Evolutionary conservation across 768 basidiomycete genomes (phyloP), one percentile per base, ranked within the genome.

Genomic region (Antrodiella citrinella): DNA sequence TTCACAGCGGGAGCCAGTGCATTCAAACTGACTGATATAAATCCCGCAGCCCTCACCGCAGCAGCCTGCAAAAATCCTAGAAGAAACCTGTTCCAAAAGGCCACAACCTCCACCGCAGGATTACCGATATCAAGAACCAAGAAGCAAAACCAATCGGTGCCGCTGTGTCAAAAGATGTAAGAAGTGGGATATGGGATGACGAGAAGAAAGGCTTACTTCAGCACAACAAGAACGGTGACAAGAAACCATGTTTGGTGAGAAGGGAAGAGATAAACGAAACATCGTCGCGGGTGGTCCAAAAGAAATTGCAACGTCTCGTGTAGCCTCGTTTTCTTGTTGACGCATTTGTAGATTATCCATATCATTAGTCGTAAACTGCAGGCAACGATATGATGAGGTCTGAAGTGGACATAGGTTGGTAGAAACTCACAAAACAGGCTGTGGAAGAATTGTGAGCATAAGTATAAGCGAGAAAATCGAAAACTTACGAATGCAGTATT

Each of bases 161-260:
- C 59, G 39, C 91, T 93, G 51, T 2, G 21, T 21, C 19, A 22
- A 4, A 44, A 25, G 30, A 4, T 4, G n/a, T 19, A 3, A 7
- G 22, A 11, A 11, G 23, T 21, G 30, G 49, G 40, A 54, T 46
- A 39, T n/a, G 26, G 41, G 22, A 47, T 20, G 4, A 39, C 19
- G 30, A 13, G 20, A 26, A 20, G 25, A 30, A 45, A n/a, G 61
- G 51, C 82, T 47, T 59, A 92, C 91, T 80, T 91, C 26, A 95
- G 68, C 0, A 70, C 55, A 3, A 87, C 30, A 20, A 96, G 72
- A 20, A 94, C 64, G 1, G 78, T 76, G 1, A 91, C 54, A 4
- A 96, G 77, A 57, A 95, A 88, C 90, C 91, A 92, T 2, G 93
- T 96, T 62, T 96, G 93, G 59, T 93, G 90, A 0, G 91, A 83